These are phyloP conservation scores for Perkinsus olseni DNA, from an alignment of 169 alveolate genomes.

Conservation along the genomic window DNA sequence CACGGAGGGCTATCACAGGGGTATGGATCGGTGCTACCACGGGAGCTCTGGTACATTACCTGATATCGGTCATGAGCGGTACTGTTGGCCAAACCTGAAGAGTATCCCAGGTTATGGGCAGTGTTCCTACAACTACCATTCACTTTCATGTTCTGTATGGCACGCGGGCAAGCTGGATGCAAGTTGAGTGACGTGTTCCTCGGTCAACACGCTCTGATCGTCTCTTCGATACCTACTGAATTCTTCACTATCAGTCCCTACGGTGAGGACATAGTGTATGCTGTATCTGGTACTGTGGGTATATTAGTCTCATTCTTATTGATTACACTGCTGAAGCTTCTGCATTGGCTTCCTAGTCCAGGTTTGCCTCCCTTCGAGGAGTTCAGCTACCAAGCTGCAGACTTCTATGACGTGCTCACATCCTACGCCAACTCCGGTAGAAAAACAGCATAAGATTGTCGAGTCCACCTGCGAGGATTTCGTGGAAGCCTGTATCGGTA, in stretches of 20 bases:
- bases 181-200: neutral
- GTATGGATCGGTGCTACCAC: neutral
- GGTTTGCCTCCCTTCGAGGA: neutral
- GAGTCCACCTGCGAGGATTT: neutral
- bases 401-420: neutral
- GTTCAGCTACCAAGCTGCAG: neutral
- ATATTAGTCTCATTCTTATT: neutral
- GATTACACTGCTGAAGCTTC: neutral
- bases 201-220: neutral
- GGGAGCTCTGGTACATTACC: neutral
- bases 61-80: neutral
- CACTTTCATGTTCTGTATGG: neutral
- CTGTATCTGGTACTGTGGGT: neutral
- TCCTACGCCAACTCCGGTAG: neutral
- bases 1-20: neutral
- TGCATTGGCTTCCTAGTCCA: neutral
- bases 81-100: neutral
- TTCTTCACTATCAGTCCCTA: neutral
- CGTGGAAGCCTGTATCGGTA: neutral
- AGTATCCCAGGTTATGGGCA: neutral
- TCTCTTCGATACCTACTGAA: neutral
- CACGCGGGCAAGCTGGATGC: neutral
- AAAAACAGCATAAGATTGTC: neutral
- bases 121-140: neutral
- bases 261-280: neutral